A percentile compares a stretch with the other conserved stretches of the same genome.
Evolutionary conservation across 2,329 filamentous ascomycete species (phyloP).

Genomic region (Eurotiales sp.): DNA sequence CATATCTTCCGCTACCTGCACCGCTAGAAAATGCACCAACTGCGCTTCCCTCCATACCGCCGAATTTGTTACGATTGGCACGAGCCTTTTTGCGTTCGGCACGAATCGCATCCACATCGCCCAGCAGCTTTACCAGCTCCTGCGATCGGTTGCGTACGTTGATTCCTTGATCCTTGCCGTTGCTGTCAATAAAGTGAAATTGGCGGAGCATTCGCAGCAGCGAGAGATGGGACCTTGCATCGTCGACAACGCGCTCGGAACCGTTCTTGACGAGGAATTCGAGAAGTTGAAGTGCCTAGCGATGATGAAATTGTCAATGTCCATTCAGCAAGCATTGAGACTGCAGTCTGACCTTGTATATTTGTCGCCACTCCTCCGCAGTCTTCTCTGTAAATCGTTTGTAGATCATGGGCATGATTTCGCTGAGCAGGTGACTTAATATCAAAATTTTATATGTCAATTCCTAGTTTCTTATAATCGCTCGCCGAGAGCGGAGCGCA

Average conservation of each 20-base stretch:
- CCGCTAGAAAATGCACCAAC: conserved; percentile 52
- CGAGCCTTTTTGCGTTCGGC: conserved; percentile 80
- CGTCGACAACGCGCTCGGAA: conserved; percentile 94
- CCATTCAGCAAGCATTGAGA: background rate
- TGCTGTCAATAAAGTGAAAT: conserved; percentile 93
- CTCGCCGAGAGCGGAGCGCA: conserved; percentile 9
- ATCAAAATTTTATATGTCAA: background rate
- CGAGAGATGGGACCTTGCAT: conserved; percentile 90
- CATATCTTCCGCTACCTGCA: conserved; percentile 60
- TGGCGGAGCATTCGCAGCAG: conserved; percentile 97
- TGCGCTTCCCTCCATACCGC: conserved; percentile 81
- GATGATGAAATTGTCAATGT: background rate
- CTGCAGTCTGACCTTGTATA: conserved; percentile 71
- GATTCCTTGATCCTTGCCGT: conserved; percentile 96
- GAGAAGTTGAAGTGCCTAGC: conserved; percentile 75
- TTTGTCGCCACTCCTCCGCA: conserved; percentile 97
- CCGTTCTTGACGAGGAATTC: conserved; percentile 98
- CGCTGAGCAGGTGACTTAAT: conserved; percentile 84
- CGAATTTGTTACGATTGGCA: conserved; percentile 88
- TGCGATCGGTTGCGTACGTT: conserved; percentile 97
- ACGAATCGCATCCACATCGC: conserved; percentile 60
- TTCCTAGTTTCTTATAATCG: background rate
- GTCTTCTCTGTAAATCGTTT: conserved; percentile 98
- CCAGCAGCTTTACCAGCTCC: conserved; percentile 87
- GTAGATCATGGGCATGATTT: conserved; percentile 99